A percentile compares a stretch with the other conserved stretches of the same genome.
phyloP scores from a whole-genome alignment of 306 rosid genomes.

The Sicyos baderoa region DNA sequence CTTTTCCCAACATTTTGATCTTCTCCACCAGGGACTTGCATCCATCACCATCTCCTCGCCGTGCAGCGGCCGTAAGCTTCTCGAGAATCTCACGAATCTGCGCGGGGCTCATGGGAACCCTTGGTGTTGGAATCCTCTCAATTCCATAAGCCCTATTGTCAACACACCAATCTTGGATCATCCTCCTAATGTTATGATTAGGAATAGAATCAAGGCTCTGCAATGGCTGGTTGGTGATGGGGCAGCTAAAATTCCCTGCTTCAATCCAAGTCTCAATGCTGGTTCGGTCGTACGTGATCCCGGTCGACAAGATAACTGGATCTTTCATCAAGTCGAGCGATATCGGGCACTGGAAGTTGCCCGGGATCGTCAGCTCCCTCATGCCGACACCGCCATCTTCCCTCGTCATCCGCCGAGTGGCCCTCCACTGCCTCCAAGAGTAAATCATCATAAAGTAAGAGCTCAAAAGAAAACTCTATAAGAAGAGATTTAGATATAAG shows the following conservation, averaged over 20 bases:
- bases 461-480: background rate
- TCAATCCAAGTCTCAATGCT: constrained; percentile 51
- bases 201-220: constrained; percentile 34
- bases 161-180: constrained; percentile 54
- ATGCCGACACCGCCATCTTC: background rate
- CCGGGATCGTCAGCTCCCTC: constrained; percentile 36
- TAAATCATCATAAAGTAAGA: constrained; percentile 20
- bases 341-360: constrained; percentile 44
- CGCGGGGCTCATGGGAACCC: constrained; percentile 22
- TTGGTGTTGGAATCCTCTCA: constrained; percentile 45
- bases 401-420: background rate
- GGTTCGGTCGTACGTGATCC: constrained; percentile 43
- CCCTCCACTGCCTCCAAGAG: constrained; percentile 35
- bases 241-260: constrained; percentile 39
- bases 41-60: background rate
- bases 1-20: constrained; percentile 26
- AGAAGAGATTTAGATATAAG: background rate
- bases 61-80: constrained; percentile 8
- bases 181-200: constrained; percentile 39
- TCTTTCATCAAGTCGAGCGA: constrained; percentile 51
- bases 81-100: constrained; percentile 26
- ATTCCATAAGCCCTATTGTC: constrained; percentile 33
- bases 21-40: constrained; percentile 26
- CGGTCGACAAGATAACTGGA: constrained; percentile 45
- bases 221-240: constrained; percentile 36